Conservation (phyloP, 1,284 basidiomycete genomes). For the Mycena citricolor region DNA sequence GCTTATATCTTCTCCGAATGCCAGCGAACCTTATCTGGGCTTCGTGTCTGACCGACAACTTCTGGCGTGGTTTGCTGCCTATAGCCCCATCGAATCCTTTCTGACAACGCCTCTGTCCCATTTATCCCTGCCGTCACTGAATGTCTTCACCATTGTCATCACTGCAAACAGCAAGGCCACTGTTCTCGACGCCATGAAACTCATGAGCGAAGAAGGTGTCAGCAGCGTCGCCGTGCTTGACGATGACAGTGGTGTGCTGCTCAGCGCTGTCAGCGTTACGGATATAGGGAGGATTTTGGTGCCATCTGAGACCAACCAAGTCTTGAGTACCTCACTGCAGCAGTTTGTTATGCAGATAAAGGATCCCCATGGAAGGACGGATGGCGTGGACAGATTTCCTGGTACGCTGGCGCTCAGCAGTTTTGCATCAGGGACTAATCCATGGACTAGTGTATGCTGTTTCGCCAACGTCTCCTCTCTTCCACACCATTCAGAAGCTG, state of each 20-base stretch:
- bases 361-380: constrained; percentile 65
- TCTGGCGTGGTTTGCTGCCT: constrained; percentile 60
- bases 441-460: constrained; percentile 68
- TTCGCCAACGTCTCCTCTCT: constrained; percentile 56
- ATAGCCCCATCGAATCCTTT: constrained; percentile 48
- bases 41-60: constrained; percentile 63
- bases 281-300: constrained; percentile 75
- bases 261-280: constrained; percentile 76
- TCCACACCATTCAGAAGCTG: constrained; percentile 72
- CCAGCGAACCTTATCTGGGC: constrained; percentile 45
- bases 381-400: constrained; percentile 73
- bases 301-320: constrained; percentile 72
- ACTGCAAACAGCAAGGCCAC: constrained; percentile 54
- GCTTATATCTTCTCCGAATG: constrained; percentile 30
- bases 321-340: constrained; percentile 60
- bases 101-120: constrained; percentile 55
- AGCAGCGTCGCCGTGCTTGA: constrained; percentile 75
- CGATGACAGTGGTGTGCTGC: constrained; percentile 55
- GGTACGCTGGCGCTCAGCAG: constrained; percentile 49
- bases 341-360: constrained; percentile 71
- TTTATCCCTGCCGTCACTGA: constrained; percentile 64
- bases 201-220: constrained; percentile 79
- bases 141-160: constrained; percentile 60
- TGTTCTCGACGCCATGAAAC: constrained; percentile 73
- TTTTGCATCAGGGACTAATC: background rate